These are phyloP conservation scores for Trichoderma virens DNA, from an alignment of 495 filamentous ascomycete genomes.

Conservation along the genomic window DNA sequence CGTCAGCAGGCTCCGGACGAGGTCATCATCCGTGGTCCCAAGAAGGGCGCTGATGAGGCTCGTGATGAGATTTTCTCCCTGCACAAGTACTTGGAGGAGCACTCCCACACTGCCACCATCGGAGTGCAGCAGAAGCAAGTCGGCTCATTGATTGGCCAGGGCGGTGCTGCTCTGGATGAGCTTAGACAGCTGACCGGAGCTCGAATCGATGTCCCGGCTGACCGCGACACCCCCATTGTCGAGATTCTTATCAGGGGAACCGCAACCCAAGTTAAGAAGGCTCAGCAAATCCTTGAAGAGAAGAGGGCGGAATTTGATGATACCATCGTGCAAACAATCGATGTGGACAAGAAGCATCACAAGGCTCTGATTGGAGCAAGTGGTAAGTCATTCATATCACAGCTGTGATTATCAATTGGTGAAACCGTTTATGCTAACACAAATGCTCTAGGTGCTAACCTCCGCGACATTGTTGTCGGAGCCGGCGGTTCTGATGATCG, in stretches of 20 bases:
- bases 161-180: constrained; percentile 83
- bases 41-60: constrained; percentile 82
- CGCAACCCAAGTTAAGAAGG: constrained; percentile 79
- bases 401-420: not conserved
- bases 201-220: constrained; percentile 80
- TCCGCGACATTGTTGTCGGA: constrained; percentile 77
- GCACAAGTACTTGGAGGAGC: constrained; percentile 78
- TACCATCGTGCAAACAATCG: constrained; percentile 71
- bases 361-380: constrained; percentile 79
- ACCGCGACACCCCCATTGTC: constrained; percentile 51
- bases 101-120: constrained; percentile 68
- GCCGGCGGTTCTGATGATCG: constrained; percentile 85
- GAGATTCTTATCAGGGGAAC: constrained; percentile 87
- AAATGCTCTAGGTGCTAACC: constrained; percentile 56
- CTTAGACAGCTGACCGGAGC: constrained; percentile 74
- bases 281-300: constrained; percentile 80
- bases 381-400: constrained; percentile 48
- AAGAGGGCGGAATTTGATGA: constrained; percentile 79
- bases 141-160: constrained; percentile 81
- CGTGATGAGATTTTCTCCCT: constrained; percentile 82
- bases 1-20: constrained; percentile 81
- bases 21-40: constrained; percentile 83
- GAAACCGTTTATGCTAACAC: not conserved
- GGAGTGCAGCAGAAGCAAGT: constrained; percentile 82
- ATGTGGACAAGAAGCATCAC: constrained; percentile 85